Evolutionary conservation across 139 green algal species (phyloP).

Genomic region (Tetraselmis chui): DNA sequence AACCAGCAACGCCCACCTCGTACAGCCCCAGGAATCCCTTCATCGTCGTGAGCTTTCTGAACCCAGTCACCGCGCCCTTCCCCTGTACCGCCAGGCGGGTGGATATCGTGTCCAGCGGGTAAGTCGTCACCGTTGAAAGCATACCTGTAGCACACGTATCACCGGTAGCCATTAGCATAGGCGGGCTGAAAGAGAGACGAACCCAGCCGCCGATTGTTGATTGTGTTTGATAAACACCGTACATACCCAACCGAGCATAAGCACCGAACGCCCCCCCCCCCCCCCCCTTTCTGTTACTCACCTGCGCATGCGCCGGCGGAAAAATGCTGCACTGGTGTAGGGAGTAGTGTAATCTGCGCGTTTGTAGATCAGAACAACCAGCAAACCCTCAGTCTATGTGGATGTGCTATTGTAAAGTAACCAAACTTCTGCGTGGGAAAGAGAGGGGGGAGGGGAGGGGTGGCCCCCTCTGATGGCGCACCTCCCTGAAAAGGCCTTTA

Average conservation of each 20-base stretch:
- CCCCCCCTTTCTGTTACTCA: not conserved
- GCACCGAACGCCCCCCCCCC: not conserved
- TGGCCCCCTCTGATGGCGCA: no score
- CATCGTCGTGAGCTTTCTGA: not conserved
- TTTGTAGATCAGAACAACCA: no score
- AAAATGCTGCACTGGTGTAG: not conserved
- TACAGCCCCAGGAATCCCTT: not conserved
- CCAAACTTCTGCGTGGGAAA: no score
- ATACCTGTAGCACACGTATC: not conserved
- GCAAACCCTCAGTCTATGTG: no score
- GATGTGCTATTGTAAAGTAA: no score
- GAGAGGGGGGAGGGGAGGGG: no score
- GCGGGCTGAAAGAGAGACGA: no score
- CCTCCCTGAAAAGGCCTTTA: not conserved
- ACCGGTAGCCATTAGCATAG: no score
- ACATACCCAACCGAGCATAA: no score
- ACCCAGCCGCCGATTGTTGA: no score
- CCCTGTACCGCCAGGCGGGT: not conserved
- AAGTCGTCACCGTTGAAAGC: not conserved
- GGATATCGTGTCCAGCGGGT: not conserved
- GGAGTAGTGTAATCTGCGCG: not conserved
- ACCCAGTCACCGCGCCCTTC: not conserved
- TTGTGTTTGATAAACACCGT: no score
- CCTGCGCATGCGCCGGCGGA: not conserved
- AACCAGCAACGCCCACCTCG: not conserved